Evolutionary conservation across 352 stramenopile species (phyloP), one percentile per base, ranked within the genome.

Genomic region (Peronospora destructor): DNA sequence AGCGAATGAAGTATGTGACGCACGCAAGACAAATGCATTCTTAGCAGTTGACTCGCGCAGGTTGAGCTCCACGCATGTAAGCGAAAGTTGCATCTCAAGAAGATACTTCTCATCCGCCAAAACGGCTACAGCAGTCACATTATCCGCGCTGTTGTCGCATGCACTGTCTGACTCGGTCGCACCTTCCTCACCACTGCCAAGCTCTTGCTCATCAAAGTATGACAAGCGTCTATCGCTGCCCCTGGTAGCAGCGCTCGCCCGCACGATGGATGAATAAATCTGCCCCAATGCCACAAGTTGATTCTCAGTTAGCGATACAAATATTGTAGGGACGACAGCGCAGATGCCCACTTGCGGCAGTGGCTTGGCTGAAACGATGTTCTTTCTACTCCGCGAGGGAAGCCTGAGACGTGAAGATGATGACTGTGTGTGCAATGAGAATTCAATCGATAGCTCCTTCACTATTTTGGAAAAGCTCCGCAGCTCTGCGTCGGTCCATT

Each of bases 371-470:
- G 17, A 13, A 38, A 4, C 6, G 29, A 33, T 11, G 30, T 38
- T 62, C 17, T 34, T 38, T 13, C 19, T 32, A 17, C 23, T 11
- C 4, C 56, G 53, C n/a, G 46, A 57, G 2, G 46, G 62, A 11
- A 71, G 45, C 14, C 16, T 39, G 13, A 71, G 46, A 41, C 49
- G 53, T 5, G 58, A 62, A 36, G 19, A 67, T 40, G 48, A 68
- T 43, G 59, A 28, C 12, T 64, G 53, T 6, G 75, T 85, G 38
- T 77, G 56, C 12, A 89, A 40, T 1, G 47, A 66, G 37, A 87
- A 84, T 30, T 73, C 63, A 42, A 85, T 32, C 13, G 62, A 85
- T 8, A 89, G 54, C n/a, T 87, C 69, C 25, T 85, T 47, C 19
- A 89, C 64, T 9, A 89, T 63, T 54, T 69, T 68, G 3, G 56